Evolutionary conservation across 768 basidiomycete species (phyloP), one percentile per base, ranked within the genome.

Genomic region (Boletus insuetus): DNA sequence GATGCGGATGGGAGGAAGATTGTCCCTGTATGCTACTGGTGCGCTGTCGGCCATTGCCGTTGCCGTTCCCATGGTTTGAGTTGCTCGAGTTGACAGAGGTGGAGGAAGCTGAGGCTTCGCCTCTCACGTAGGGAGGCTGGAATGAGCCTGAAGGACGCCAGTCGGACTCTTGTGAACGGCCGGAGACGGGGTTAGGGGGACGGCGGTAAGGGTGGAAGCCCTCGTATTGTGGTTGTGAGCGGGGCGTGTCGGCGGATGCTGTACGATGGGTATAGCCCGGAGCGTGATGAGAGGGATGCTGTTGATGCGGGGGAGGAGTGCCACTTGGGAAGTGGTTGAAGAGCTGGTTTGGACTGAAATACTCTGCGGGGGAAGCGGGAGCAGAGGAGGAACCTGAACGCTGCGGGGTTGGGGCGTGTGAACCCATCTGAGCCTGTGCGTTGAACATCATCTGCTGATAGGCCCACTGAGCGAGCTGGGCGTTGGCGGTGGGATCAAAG

Each of bases 401-500:
- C 64, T 79, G 80, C 0, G 58, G 37, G 6, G 56, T 53, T 26
- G 59, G 63, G 31, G 67, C 41, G 54, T 67, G 73, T 26, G 73
- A 69, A 48, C 78, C 78, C 64, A 78, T 70, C 59, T 69, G 68
- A 10, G 68, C 67, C 61, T 82, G 76, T n/a, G 77, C 74, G 82
- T 45, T 85, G 84, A 83, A 87, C 84, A 93, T 85, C 90, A 92
- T 91, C 65, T 92, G 90, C 72, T 91, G 90, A 74, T 93, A 93
- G 37, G 90, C 88, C 90, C 91, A 93, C 69, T 89, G 88, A 4
- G 89, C 86, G 53, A 85, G 83, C 53, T 90, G 82, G 59, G 87
- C 87, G 49, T 87, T 87, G 59, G 86, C 84, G 12, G 82, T 72
- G 14, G 86, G 87, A 71, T 91, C 88, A 64, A 85, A 90, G 69